Percentiles rank a stretch among this genome's conserved stretches.
phyloP scores from a whole-genome alignment of 75 land plant genomes.

The Sequoiadendron giganteum region DNA sequence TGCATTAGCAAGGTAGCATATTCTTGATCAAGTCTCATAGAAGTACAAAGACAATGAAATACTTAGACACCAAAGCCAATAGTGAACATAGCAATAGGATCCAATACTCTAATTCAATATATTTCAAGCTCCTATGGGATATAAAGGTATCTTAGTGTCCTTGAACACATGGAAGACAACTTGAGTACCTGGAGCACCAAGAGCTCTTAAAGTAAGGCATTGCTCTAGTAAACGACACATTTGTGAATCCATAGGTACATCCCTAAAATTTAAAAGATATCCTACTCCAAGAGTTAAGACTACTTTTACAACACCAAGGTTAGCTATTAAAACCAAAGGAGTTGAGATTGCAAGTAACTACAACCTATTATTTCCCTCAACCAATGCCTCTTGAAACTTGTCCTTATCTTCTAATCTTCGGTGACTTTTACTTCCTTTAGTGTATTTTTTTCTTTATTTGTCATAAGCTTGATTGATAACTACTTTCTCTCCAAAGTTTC shows the following conservation, averaged over 20 bases:
- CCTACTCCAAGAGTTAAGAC: conserved; percentile 62
- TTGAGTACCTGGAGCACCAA: conserved; percentile 93
- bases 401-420: not conserved
- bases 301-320: conserved; percentile 77
- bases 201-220: conserved; percentile 75
- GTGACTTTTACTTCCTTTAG: not conserved
- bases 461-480: not conserved
- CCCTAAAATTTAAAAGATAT: conserved; percentile 74
- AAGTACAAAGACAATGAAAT: too few relatives aligned
- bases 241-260: conserved; percentile 77
- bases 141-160: conserved; percentile 93
- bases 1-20: too few relatives aligned
- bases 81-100: too few relatives aligned
- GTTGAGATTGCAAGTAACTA: conserved; percentile 86
- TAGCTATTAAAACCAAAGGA: conserved; percentile 70
- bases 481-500: conserved; percentile 7
- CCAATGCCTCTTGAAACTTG: not conserved
- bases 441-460: not conserved
- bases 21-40: too few relatives aligned
- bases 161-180: conserved; percentile 91
- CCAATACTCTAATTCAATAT: too few relatives aligned
- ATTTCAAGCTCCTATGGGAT: conserved; percentile 81
- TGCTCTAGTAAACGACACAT: too few relatives aligned
- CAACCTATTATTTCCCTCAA: conserved; percentile 22
- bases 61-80: too few relatives aligned